Evolutionary conservation across 2,329 filamentous ascomycete genomes (phyloP).

Genomic region (Cladophialophora bantiana): DNA sequence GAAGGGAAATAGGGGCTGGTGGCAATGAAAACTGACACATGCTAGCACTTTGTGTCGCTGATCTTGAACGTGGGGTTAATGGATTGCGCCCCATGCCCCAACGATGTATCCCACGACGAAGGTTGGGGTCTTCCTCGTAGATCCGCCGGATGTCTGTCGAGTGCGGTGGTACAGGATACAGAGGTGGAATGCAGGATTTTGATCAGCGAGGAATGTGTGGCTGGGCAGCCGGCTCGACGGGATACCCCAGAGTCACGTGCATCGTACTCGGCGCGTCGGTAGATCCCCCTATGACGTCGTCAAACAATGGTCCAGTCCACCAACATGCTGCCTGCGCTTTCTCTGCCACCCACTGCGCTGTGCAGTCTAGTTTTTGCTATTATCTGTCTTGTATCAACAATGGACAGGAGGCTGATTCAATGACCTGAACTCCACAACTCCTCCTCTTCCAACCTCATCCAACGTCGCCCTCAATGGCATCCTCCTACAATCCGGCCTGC

Average conservation of each 20-base stretch:
- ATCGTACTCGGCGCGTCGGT: neutral
- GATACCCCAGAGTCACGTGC: constrained; percentile 1
- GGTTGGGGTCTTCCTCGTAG: neutral
- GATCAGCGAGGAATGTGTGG: neutral
- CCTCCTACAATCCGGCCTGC: constrained; percentile 38
- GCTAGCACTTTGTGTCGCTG: neutral
- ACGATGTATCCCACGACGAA: constrained; percentile 1
- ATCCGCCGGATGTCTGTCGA: neutral
- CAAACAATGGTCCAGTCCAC: neutral
- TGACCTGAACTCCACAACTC: neutral
- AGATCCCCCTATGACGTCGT: neutral
- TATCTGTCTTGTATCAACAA: neutral
- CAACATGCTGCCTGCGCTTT: neutral
- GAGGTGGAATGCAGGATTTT: neutral
- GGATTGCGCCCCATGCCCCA: neutral
- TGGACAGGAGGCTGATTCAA: neutral
- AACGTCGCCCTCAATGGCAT: constrained; percentile 15
- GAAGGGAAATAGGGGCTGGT: neutral
- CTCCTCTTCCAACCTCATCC: neutral
- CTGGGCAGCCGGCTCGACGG: neutral
- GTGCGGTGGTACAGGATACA: neutral
- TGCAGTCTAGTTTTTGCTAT: neutral
- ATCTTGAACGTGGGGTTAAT: constrained; percentile 12
- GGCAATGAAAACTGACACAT: neutral
- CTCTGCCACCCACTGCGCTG: neutral